Evolutionary conservation across 371 early-diverging fungal genomes (phyloP).

Genomic region (Paramicrosporidium saccamoebae): DNA sequence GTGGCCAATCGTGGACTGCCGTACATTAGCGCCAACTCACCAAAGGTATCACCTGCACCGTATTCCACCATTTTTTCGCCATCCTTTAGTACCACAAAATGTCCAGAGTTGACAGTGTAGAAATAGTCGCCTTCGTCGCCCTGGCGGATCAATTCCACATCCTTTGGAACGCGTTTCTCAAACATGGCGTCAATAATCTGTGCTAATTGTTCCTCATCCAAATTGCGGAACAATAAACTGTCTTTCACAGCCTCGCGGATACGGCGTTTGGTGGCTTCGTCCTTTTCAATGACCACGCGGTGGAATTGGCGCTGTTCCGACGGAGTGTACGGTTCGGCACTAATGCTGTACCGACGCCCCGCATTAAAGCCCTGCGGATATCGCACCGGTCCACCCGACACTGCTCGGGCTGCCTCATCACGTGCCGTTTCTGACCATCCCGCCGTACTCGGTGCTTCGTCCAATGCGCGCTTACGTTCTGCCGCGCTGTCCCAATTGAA

Average conservation of each 20-base stretch:
- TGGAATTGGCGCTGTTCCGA: slow-evolving; percentile 28
- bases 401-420: too few relatives aligned
- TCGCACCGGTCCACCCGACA: too few relatives aligned
- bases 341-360: slow-evolving; percentile 76
- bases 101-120: slow-evolving; percentile 82
- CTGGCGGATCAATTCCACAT: slow-evolving; percentile 60
- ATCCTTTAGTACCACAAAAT: slow-evolving; percentile 50
- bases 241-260: slow-evolving; percentile 38
- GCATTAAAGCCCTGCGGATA: too few relatives aligned
- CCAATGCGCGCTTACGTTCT: too few relatives aligned
- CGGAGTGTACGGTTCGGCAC: slow-evolving; percentile 84
- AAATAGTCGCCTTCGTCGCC: slow-evolving; percentile 89
- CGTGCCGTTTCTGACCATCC: too few relatives aligned
- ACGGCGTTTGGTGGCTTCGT: slow-evolving; percentile 35
- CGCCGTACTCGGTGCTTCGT: too few relatives aligned
- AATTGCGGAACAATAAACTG: slow-evolving; percentile 67
- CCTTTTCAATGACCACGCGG: slow-evolving; percentile 52
- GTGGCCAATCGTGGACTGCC: slow-evolving; percentile 85
- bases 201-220: slow-evolving; percentile 76
- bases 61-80: slow-evolving; percentile 32
- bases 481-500: too few relatives aligned
- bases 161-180: slow-evolving; percentile 34
- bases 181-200: slow-evolving; percentile 87
- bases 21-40: slow-evolving; percentile 91
- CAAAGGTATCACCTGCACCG: slow-evolving; percentile 59